These are phyloP conservation scores for Astrothelium subdiscretum DNA, from an alignment of 495 filamentous ascomycete genomes.

Conservation along the genomic window DNA sequence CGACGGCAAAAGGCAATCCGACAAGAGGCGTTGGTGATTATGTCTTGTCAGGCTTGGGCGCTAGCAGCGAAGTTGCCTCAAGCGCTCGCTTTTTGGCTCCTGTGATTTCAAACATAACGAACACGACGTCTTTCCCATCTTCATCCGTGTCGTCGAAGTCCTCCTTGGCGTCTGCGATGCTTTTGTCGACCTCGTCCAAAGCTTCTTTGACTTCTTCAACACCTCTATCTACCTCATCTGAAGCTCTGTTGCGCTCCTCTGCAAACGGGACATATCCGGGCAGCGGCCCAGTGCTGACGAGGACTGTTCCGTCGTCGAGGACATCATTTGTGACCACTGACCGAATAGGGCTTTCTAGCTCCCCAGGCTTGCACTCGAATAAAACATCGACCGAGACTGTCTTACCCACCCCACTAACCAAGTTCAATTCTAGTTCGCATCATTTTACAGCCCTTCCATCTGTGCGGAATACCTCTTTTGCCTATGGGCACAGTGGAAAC, in stretches of 20 bases:
- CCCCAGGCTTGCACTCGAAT: neutral
- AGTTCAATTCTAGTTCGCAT: neutral
- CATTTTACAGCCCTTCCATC: neutral
- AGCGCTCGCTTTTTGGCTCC: neutral
- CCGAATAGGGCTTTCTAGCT: neutral
- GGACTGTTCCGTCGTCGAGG: neutral
- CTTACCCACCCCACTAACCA: neutral
- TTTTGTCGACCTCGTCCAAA: too few relatives aligned
- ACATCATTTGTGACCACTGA: neutral
- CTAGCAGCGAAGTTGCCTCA: neutral
- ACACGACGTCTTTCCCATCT: neutral
- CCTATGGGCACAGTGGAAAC: neutral
- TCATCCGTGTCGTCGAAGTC: too few relatives aligned
- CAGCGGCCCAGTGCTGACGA: neutral
- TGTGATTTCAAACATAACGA: neutral
- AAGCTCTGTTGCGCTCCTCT: neutral
- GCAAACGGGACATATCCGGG: neutral
- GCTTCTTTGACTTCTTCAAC: neutral
- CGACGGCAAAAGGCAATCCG: neutral
- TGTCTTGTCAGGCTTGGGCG: neutral
- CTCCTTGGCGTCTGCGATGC: too few relatives aligned
- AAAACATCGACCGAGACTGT: neutral
- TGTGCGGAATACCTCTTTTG: neutral
- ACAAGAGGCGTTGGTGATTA: conserved; percentile 5
- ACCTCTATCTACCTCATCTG: neutral